These are phyloP conservation scores for Plasmodium berghei DNA, from an alignment of 169 alveolate species.

Conservation along the genomic window DNA sequence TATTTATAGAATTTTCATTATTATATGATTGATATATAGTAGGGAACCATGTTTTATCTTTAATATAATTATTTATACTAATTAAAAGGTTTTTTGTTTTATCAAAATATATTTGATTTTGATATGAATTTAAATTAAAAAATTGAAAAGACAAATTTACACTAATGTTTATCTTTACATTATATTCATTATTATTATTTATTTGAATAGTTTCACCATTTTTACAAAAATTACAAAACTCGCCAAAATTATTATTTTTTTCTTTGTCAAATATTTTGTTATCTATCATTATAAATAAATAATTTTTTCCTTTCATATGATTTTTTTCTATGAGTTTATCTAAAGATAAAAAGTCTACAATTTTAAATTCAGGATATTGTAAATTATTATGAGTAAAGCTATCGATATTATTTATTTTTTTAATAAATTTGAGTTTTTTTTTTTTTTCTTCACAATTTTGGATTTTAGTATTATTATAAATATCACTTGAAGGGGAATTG, in stretches of 20 bases:
- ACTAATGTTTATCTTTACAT: conserved; percentile 25
- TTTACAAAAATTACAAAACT: conserved; percentile 44
- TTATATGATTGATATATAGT: conserved; percentile 27
- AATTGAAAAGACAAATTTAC: conserved; percentile 22
- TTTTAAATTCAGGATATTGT: not conserved
- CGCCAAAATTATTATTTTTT: conserved; percentile 39
- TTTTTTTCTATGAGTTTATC: conserved; percentile 55
- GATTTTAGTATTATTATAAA: too few species aligned
- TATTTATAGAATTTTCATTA: not conserved
- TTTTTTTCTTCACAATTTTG: too few species aligned
- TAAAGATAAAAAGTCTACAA: conserved; percentile 52
- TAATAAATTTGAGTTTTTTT: too few species aligned
- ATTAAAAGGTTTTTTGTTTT: conserved; percentile 25
- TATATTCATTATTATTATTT: conserved; percentile 31
- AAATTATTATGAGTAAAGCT: too few species aligned
- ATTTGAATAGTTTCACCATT: conserved; percentile 10
- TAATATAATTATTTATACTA: conserved; percentile 38
- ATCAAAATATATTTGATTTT: conserved; percentile 57
- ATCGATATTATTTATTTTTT: too few species aligned
- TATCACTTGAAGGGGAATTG: too few species aligned
- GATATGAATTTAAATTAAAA: conserved; percentile 50
- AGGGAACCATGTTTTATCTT: conserved; percentile 63
- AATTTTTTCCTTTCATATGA: conserved; percentile 35
- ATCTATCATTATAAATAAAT: conserved; percentile 45
- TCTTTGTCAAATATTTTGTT: conserved; percentile 38